Evolutionary conservation across 2,329 filamentous ascomycete species (phyloP).

Genomic region (Exserohilum rostratum): DNA sequence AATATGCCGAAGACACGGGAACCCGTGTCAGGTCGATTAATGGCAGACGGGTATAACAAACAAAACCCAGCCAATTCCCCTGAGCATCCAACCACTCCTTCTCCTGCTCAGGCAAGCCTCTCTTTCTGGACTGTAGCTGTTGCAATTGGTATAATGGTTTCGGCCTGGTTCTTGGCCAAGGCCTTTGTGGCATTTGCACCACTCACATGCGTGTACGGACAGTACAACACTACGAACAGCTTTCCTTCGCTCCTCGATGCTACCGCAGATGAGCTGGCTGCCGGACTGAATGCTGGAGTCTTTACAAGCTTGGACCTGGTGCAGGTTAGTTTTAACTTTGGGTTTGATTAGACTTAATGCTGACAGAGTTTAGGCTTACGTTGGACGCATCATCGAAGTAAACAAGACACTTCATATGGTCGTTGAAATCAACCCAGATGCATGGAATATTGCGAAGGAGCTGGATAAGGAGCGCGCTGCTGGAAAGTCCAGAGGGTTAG

Average conservation of each 20-base stretch:
- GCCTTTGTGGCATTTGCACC: constrained; percentile 29
- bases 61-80: neutral
- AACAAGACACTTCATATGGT: constrained; percentile 60
- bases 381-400: constrained; percentile 58
- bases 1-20: constrained; percentile 21
- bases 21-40: constrained; percentile 7
- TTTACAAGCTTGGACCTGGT: constrained; percentile 66
- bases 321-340: constrained; percentile 15
- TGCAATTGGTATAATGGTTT: constrained; percentile 27
- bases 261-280: constrained; percentile 57
- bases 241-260: constrained; percentile 56
- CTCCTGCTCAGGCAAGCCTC: neutral
- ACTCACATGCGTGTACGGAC: constrained; percentile 21
- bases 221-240: constrained; percentile 12
- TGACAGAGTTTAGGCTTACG: constrained; percentile 53
- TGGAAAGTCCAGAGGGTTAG: constrained; percentile 55
- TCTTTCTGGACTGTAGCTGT: neutral
- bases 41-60: constrained; percentile 19
- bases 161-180: constrained; percentile 23
- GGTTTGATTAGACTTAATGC: neutral
- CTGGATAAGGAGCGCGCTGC: constrained; percentile 57
- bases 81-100: neutral
- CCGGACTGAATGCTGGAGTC: constrained; percentile 56
- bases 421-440: constrained; percentile 63
- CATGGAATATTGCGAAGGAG: constrained; percentile 54